Percentiles rank a stretch among this genome's conserved stretches.
phyloP scores from a whole-genome alignment of 1,284 basidiomycete genomes.

The Cutaneotrichosporon spelunceum region DNA sequence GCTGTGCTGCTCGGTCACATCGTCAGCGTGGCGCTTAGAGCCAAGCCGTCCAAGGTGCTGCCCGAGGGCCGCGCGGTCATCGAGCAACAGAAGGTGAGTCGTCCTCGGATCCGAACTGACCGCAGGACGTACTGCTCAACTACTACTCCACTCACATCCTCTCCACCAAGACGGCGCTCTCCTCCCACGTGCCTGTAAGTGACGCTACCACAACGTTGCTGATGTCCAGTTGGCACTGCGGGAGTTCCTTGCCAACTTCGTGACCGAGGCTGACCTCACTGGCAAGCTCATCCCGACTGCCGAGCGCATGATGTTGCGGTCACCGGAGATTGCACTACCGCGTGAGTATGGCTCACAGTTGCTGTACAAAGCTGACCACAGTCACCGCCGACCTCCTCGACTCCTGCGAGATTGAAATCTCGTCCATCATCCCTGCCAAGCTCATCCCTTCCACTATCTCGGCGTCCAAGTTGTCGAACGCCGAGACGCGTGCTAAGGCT shows the following conservation, averaged over 20 bases:
- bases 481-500: slow-evolving; percentile 61
- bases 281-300: slow-evolving; percentile 44
- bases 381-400: slow-evolving; percentile 42
- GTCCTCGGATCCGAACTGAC: slow-evolving; percentile 10
- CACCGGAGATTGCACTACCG: slow-evolving; percentile 45
- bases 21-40: slow-evolving; percentile 41
- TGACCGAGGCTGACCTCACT: slow-evolving; percentile 32
- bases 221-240: slow-evolving; percentile 26
- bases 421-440: slow-evolving; percentile 59
- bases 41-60: slow-evolving; percentile 20
- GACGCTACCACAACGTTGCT: background rate
- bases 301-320: slow-evolving; percentile 48
- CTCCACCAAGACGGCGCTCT: slow-evolving; percentile 39
- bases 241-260: slow-evolving; percentile 38
- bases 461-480: slow-evolving; percentile 73
- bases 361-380: slow-evolving; percentile 14
- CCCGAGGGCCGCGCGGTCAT: slow-evolving; percentile 27
- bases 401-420: slow-evolving; percentile 55
- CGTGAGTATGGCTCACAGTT: slow-evolving; percentile 23
- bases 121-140: slow-evolving; percentile 33
- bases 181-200: slow-evolving; percentile 34
- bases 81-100: slow-evolving; percentile 35
- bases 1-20: slow-evolving; percentile 43
- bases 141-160: slow-evolving; percentile 45
- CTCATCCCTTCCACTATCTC: slow-evolving; percentile 66